Evolutionary conservation across 495 filamentous ascomycete species (phyloP).

Genomic region (Cercophora newfieldiana): DNA sequence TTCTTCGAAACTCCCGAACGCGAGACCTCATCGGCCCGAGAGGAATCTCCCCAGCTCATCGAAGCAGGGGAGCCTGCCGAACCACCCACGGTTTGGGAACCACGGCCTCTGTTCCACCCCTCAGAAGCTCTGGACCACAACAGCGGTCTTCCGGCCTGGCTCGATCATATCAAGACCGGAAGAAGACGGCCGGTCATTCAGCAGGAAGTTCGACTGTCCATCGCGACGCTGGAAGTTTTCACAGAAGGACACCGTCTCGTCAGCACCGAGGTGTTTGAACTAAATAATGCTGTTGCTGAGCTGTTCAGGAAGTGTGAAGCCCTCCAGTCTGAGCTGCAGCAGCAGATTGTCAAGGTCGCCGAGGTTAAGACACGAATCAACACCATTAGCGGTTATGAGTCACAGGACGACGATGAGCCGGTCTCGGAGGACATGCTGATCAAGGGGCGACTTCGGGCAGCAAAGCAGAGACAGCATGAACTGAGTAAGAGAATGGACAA

Average conservation of each 20-base stretch:
- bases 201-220: slow-evolving; percentile 72
- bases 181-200: slow-evolving; percentile 60
- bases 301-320: slow-evolving; percentile 77
- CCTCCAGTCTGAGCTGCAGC: slow-evolving; percentile 67
- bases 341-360: slow-evolving; percentile 68
- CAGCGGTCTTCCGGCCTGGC: slow-evolving; percentile 60
- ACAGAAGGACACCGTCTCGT: slow-evolving; percentile 74
- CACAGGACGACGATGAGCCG: slow-evolving; percentile 43
- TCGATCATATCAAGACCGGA: slow-evolving; percentile 62
- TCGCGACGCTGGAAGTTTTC: slow-evolving; percentile 72
- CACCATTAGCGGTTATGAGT: slow-evolving; percentile 61
- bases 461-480: slow-evolving; percentile 57
- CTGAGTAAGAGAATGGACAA: slow-evolving; percentile 64
- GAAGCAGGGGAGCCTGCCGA: slow-evolving; percentile 31
- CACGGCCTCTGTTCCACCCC: slow-evolving; percentile 69
- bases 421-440: slow-evolving; percentile 54
- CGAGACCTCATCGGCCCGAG: slow-evolving; percentile 35
- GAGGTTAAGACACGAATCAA: slow-evolving; percentile 68
- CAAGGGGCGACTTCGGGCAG: slow-evolving; percentile 59
- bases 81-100: slow-evolving; percentile 47
- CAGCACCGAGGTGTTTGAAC: slow-evolving; percentile 67
- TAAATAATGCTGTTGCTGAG: slow-evolving; percentile 75
- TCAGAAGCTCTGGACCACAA: slow-evolving; percentile 61
- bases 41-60: slow-evolving; percentile 27
- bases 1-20: slow-evolving; percentile 65